Percentiles rank a stretch among this genome's conserved stretches.
Conservation (phyloP, 371 early-diverging fungal genomes). For the Mucor saturninus region DNA sequence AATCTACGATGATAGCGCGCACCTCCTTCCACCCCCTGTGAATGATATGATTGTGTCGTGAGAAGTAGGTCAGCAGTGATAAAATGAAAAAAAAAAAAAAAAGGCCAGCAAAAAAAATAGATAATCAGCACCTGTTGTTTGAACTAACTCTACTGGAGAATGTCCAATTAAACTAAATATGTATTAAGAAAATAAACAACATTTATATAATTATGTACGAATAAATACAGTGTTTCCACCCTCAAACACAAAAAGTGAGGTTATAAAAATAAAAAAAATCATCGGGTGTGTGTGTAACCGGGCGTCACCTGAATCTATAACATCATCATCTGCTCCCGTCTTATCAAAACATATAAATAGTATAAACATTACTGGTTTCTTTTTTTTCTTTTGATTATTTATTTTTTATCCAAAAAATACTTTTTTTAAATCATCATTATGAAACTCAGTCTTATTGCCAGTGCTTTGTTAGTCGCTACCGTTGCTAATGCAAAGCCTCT, state of each 20-base stretch:
- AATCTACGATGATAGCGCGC: background rate
- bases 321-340: background rate
- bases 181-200: background rate
- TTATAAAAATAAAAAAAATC: background rate
- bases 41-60: slow-evolving; percentile 4
- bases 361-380: background rate
- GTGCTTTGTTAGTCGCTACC: slow-evolving; percentile 27
- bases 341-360: slow-evolving; percentile 7
- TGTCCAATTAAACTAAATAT: slow-evolving; percentile 2
- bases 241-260: background rate
- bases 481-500: slow-evolving; percentile 26
- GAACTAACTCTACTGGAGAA: background rate
- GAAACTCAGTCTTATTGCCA: slow-evolving; percentile 33
- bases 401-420: background rate
- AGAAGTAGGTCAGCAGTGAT: slow-evolving; percentile 7
- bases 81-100: background rate
- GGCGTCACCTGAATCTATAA: background rate
- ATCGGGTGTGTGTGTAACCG: slow-evolving; percentile 6
- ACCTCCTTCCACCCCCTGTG: background rate
- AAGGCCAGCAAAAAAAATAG: background rate
- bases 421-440: slow-evolving; percentile 15
- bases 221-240: background rate
- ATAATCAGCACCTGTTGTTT: background rate
- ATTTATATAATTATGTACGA: background rate
- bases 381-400: background rate